Evolutionary conservation across 2,329 filamentous ascomycete species (phyloP).

Genomic region (Claviceps purpurea): DNA sequence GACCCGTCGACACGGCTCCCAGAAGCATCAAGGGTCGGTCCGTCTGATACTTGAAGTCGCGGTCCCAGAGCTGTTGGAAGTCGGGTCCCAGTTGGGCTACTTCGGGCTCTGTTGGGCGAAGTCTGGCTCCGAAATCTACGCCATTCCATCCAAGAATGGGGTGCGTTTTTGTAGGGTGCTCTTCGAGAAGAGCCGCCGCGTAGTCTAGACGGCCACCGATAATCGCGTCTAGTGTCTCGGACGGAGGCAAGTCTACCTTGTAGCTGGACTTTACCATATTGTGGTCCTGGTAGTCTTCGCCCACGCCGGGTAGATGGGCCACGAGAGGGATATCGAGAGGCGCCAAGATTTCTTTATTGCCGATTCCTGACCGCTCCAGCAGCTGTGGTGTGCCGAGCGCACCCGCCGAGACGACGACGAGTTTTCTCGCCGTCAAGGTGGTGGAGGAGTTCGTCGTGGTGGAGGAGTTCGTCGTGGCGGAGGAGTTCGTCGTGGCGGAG

Average conservation of each 20-base stretch:
- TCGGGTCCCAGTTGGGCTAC: slow-evolving; percentile 36
- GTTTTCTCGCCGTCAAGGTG: slow-evolving; percentile 15
- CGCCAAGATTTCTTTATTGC: slow-evolving; percentile 34
- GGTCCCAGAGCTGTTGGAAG: slow-evolving; percentile 41
- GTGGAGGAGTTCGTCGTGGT: slow-evolving; percentile 1
- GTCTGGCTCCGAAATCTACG: slow-evolving; percentile 41
- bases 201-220: slow-evolving; percentile 26
- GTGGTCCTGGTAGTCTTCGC: slow-evolving; percentile 41
- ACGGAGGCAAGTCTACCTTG: slow-evolving; percentile 15
- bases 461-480: background rate
- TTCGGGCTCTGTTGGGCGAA: slow-evolving; percentile 40
- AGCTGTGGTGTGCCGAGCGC: slow-evolving; percentile 39
- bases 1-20: slow-evolving; percentile 17
- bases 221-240: slow-evolving; percentile 35
- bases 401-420: slow-evolving; percentile 26
- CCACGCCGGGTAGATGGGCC: slow-evolving; percentile 37
- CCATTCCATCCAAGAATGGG: slow-evolving; percentile 43
- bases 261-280: slow-evolving; percentile 41
- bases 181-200: slow-evolving; percentile 25
- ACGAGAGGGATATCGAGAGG: slow-evolving; percentile 31
- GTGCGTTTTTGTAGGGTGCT: slow-evolving; percentile 21
- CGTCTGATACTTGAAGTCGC: slow-evolving; percentile 30
- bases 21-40: slow-evolving; percentile 37
- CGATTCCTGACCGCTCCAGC: slow-evolving; percentile 50
- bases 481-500: slow-evolving; percentile 1